Evolutionary conservation across 495 filamentous ascomycete genomes (phyloP).

Genomic region (Endocarpon pusillum): DNA sequence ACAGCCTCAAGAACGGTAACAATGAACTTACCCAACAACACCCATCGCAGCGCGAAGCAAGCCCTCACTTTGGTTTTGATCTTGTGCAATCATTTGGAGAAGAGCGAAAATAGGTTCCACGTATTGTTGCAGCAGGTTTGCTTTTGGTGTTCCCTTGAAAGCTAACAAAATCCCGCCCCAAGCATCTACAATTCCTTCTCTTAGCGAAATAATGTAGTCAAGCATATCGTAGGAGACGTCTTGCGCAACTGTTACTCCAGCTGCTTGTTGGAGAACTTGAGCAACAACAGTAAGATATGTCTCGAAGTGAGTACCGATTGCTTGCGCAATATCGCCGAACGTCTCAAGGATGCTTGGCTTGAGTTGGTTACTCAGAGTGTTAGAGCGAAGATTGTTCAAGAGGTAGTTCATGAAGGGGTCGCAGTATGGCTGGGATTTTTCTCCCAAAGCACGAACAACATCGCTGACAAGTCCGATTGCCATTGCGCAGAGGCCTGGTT

Average conservation of each 20-base stretch:
- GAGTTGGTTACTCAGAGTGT: constrained; percentile 72
- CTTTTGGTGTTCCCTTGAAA: constrained; percentile 57
- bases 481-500: constrained; percentile 85
- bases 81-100: constrained; percentile 62
- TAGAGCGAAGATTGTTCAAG: constrained; percentile 55
- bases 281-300: constrained; percentile 83
- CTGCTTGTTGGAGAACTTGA: constrained; percentile 84
- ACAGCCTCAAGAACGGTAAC: constrained; percentile 1
- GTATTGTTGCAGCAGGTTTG: constrained; percentile 52
- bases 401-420: constrained; percentile 96
- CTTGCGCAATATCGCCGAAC: constrained; percentile 94
- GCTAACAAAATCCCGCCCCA: constrained; percentile 92
- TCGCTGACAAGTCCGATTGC: constrained; percentile 95
- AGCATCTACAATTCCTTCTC: constrained; percentile 97
- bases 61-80: constrained; percentile 75
- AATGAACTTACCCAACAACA: constrained; percentile 65
- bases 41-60: constrained; percentile 88
- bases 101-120: constrained; percentile 80
- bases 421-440: constrained; percentile 81
- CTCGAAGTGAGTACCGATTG: constrained; percentile 83
- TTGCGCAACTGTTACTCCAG: constrained; percentile 50
- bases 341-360: constrained; percentile 96
- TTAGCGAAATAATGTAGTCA: constrained; percentile 83
- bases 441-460: constrained; percentile 78
- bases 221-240: constrained; percentile 77